A percentile compares a stretch with the other conserved stretches of the same genome.
These are phyloP conservation scores for Ophiocordyceps unilateralis DNA, from an alignment of 2,329 filamentous ascomycete species.

Conservation along the genomic window DNA sequence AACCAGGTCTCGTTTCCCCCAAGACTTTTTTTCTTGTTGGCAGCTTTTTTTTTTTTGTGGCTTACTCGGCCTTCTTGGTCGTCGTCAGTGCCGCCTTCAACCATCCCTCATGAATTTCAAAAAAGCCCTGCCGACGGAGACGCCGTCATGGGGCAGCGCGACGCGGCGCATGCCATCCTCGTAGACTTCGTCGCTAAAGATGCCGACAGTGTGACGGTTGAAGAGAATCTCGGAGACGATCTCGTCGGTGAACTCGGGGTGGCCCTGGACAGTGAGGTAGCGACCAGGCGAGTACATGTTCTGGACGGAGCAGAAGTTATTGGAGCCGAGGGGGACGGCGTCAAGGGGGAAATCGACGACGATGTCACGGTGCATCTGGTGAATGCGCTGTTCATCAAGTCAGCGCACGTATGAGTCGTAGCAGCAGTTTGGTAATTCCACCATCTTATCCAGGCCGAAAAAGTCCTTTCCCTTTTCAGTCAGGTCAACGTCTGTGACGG, in stretches of 20 bases:
- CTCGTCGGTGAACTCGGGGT: constrained; percentile 25
- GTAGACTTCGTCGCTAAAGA: constrained; percentile 54
- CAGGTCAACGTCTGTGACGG: constrained; percentile 22
- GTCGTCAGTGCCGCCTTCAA: constrained; percentile 2
- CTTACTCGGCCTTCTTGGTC: not conserved
- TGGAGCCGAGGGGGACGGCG: constrained; percentile 23
- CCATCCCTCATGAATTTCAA: constrained; percentile 56
- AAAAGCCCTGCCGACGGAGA: constrained; percentile 58
- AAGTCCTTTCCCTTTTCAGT: constrained; percentile 21
- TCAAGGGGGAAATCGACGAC: constrained; percentile 20
- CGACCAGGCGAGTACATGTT: constrained; percentile 21
- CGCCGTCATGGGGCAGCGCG: constrained; percentile 56
- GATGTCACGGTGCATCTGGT: constrained; percentile 31
- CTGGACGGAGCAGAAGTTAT: constrained; percentile 22
- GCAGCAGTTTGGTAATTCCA: constrained; percentile 2
- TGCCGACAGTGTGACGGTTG: constrained; percentile 43
- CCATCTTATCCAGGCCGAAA: constrained; percentile 19
- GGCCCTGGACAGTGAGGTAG: constrained; percentile 27
- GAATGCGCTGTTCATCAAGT: constrained; percentile 14
- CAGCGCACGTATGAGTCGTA: not conserved
- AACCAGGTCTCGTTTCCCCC: not conserved
- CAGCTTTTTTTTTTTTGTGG: too few relatives aligned
- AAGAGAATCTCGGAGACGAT: constrained; percentile 21
- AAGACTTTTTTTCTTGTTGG: not conserved
- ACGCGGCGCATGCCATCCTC: constrained; percentile 51